Evolutionary conservation across 805 yeast species (phyloP).

Genomic region (Komagataella pseudopastoris): DNA sequence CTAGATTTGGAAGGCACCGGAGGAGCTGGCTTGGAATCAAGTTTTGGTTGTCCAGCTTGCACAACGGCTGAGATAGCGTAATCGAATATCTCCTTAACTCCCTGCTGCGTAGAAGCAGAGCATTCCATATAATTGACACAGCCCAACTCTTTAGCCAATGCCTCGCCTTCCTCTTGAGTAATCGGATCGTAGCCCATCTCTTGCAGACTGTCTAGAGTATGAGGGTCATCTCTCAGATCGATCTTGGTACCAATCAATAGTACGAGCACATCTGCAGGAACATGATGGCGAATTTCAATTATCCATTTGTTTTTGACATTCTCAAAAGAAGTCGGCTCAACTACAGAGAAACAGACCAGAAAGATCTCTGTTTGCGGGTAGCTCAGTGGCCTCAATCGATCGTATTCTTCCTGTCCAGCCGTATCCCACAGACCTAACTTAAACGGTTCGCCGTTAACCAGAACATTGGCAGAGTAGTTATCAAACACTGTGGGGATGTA

Average conservation of each 20-base stretch:
- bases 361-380: slow-evolving; percentile 90
- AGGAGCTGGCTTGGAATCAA: slow-evolving; percentile 25
- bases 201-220: slow-evolving; percentile 52
- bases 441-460: slow-evolving; percentile 70
- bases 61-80: slow-evolving; percentile 64
- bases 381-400: slow-evolving; percentile 75
- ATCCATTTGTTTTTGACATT: slow-evolving; percentile 75
- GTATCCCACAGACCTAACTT: slow-evolving; percentile 92
- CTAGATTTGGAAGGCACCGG: slow-evolving; percentile 5
- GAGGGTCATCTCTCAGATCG: slow-evolving; percentile 75
- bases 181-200: slow-evolving; percentile 54
- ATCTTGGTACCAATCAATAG: slow-evolving; percentile 80
- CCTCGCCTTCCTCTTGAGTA: slow-evolving; percentile 43
- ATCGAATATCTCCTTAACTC: slow-evolving; percentile 78
- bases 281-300: slow-evolving; percentile 79
- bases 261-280: slow-evolving; percentile 56
- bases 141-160: slow-evolving; percentile 56
- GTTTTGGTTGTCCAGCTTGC: slow-evolving; percentile 3
- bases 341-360: slow-evolving; percentile 73
- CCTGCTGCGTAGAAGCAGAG: slow-evolving; percentile 81
- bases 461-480: slow-evolving; percentile 77
- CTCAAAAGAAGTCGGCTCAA: slow-evolving; percentile 66
- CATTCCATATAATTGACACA: slow-evolving; percentile 74
- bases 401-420: slow-evolving; percentile 91
- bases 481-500: slow-evolving; percentile 93